A percentile compares a stretch with the other conserved stretches of the same genome.
phyloP scores from a whole-genome alignment of 805 yeast species.

The Tetrapisispora fleetii region DNA sequence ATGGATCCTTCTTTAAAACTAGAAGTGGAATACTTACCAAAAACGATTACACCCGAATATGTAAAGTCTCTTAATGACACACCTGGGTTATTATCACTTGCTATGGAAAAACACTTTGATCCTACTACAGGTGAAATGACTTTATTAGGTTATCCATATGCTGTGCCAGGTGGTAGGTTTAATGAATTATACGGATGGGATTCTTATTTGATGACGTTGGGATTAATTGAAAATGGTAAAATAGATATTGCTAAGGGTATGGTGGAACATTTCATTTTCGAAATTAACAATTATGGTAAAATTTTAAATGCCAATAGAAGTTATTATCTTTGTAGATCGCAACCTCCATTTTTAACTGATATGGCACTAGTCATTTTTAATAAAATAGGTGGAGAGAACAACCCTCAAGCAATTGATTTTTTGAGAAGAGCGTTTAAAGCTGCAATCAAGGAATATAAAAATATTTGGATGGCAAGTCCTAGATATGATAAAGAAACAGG shows the following conservation, averaged over 20 bases:
- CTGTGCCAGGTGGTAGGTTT: constrained; percentile 95
- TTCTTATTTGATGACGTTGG: constrained; percentile 84
- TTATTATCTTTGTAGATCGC: constrained; percentile 83
- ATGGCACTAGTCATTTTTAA: constrained; percentile 68
- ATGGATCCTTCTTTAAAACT: constrained; percentile 47
- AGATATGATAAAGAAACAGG: constrained; percentile 67
- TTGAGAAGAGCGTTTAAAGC: constrained; percentile 57
- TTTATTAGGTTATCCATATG: constrained; percentile 67
- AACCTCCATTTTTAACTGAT: constrained; percentile 94
- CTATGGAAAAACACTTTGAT: constrained; percentile 46
- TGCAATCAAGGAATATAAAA: constrained; percentile 76
- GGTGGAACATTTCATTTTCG: constrained; percentile 87
- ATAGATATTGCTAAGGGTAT: constrained; percentile 73
- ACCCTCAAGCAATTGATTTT: constrained; percentile 47
- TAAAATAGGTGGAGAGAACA: constrained; percentile 41
- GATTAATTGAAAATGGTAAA: constrained; percentile 58
- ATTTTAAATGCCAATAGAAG: constrained; percentile 89
- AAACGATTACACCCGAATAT: constrained; percentile 62
- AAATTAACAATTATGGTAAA: constrained; percentile 83
- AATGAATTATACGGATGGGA: constrained; percentile 98
- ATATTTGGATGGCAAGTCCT: constrained; percentile 72
- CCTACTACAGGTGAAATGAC: constrained; percentile 41
- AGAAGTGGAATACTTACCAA: constrained; percentile 71
- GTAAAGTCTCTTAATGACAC: constrained; percentile 65
- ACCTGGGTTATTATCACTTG: constrained; percentile 83